phyloP scores from a whole-genome alignment of 1,139 yeast genomes.

The Yamadazyma sp. region DNA sequence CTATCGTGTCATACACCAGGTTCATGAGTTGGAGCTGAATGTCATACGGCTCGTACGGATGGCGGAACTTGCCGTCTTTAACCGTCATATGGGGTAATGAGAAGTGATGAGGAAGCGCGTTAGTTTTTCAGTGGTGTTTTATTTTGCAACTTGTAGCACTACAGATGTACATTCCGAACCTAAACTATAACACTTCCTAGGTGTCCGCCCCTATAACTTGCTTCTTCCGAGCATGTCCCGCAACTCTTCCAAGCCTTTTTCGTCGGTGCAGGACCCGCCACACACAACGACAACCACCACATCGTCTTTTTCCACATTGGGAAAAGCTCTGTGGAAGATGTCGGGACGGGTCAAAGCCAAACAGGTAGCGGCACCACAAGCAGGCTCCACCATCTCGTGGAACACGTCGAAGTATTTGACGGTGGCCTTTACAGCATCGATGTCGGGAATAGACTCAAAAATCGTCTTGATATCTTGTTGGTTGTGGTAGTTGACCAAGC shows the following conservation, averaged over 20 bases:
- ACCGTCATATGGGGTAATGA: constrained; percentile 5
- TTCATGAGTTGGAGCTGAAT: constrained; percentile 81
- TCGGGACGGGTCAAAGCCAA: constrained; percentile 25
- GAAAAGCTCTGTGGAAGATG: constrained; percentile 22
- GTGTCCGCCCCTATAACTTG: constrained; percentile 10
- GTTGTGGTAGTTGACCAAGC: constrained; percentile 26
- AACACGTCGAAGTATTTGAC: constrained; percentile 27
- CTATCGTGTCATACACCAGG: constrained; percentile 64
- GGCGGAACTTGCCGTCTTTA: constrained; percentile 43
- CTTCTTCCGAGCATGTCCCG: constrained; percentile 14
- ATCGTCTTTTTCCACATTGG: constrained; percentile 27
- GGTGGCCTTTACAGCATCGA: constrained; percentile 33
- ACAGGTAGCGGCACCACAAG: constrained; percentile 42
- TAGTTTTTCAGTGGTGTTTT: neutral
- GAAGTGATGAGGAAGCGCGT: constrained; percentile 1
- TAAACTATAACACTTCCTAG: no score
- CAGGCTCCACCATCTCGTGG: constrained; percentile 36
- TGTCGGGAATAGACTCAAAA: constrained; percentile 33
- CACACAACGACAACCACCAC: constrained; percentile 38
- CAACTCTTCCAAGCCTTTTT: constrained; percentile 20
- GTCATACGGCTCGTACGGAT: constrained; percentile 79
- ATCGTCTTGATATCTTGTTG: constrained; percentile 18
- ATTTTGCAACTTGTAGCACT: neutral
- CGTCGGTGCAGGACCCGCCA: constrained; percentile 37
- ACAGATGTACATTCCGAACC: no score